phyloP scores from a whole-genome alignment of 2,329 filamentous ascomycete species.

The Colletotrichum sp. region DNA sequence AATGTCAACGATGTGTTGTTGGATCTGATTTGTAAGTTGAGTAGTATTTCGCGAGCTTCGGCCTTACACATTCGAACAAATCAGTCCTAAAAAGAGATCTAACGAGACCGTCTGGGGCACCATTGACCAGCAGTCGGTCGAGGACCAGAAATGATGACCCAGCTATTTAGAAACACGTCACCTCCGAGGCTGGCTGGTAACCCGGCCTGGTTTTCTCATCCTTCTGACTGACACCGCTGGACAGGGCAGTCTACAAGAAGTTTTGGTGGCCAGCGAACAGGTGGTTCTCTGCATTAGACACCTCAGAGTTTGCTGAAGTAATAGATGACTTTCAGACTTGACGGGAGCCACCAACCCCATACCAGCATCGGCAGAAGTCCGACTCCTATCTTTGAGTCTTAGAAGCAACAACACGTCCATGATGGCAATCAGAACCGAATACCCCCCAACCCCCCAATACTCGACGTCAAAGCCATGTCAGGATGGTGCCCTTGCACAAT shows the following conservation, averaged over 20 bases:
- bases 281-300: not conserved
- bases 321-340: not conserved
- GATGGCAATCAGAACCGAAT: not conserved
- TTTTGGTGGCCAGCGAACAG: not conserved
- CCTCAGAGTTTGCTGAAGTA: slow-evolving; percentile 1
- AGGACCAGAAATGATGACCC: not conserved
- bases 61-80: not conserved
- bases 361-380: not conserved
- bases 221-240: not conserved
- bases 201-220: not conserved
- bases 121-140: not conserved
- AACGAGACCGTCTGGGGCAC: not conserved
- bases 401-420: not conserved
- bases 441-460: no score
- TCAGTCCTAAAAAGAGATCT: not conserved
- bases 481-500: not conserved
- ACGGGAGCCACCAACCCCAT: not conserved
- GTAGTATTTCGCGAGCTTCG: not conserved
- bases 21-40: not conserved
- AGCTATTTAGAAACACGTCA: not conserved
- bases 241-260: not conserved
- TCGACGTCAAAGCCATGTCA: not conserved
- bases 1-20: not conserved
- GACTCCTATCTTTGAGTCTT: not conserved
- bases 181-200: not conserved